phyloP scores from a whole-genome alignment of 1,284 basidiomycete species.

The Vanrija humicola region DNA sequence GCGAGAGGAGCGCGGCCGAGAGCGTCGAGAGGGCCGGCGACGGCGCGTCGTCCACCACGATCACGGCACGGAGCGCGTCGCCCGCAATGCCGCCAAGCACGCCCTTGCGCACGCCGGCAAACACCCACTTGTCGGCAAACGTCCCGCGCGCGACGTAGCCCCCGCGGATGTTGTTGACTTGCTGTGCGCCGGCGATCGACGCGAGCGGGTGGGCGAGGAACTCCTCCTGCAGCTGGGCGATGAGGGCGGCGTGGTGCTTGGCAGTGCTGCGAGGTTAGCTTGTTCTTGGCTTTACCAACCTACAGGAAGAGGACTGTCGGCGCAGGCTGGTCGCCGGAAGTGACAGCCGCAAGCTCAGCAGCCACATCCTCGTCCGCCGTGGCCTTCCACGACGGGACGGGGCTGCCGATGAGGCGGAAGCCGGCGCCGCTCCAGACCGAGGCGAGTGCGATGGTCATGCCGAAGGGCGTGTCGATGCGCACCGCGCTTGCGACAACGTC shows the following conservation, averaged over 20 bases:
- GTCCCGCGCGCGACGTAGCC: slow-evolving; percentile 35
- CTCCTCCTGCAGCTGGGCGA: slow-evolving; percentile 22
- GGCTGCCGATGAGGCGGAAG: slow-evolving; percentile 36
- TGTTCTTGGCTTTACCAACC: background rate
- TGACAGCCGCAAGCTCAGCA: slow-evolving; percentile 24
- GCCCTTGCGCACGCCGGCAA: slow-evolving; percentile 19
- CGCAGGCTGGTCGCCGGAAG: slow-evolving; percentile 16
- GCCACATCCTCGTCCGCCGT: slow-evolving; percentile 16
- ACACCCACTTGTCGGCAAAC: slow-evolving; percentile 33
- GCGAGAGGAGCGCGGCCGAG: slow-evolving; percentile 36
- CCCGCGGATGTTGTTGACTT: slow-evolving; percentile 24
- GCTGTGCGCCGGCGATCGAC: slow-evolving; percentile 33
- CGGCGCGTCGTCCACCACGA: slow-evolving; percentile 39
- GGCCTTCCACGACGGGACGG: slow-evolving; percentile 18
- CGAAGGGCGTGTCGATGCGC: slow-evolving; percentile 42
- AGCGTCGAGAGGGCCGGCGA: slow-evolving; percentile 20
- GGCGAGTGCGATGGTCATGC: slow-evolving; percentile 43
- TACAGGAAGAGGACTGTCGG: slow-evolving; percentile 43
- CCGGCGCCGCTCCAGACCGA: slow-evolving; percentile 41
- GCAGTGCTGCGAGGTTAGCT: slow-evolving; percentile 10
- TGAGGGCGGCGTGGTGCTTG: slow-evolving; percentile 30
- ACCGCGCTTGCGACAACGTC: slow-evolving; percentile 41
- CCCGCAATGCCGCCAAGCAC: slow-evolving; percentile 30
- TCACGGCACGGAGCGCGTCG: slow-evolving; percentile 26
- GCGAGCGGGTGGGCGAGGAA: slow-evolving; percentile 23